Evolutionary conservation across 2,329 filamentous ascomycete genomes (phyloP).

Genomic region (Neofusicoccum cordaticola): DNA sequence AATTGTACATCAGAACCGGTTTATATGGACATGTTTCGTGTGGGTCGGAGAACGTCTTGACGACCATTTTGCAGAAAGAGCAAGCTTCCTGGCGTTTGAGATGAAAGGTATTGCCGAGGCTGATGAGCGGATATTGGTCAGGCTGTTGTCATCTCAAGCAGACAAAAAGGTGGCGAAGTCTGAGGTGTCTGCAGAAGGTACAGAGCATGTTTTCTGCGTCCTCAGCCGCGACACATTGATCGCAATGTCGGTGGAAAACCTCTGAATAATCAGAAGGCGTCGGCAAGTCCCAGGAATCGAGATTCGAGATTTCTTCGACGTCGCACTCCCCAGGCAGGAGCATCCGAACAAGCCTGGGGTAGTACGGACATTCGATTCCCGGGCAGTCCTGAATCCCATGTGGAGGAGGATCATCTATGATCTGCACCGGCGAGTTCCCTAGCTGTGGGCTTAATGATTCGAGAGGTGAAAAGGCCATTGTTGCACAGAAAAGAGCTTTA

Average conservation of each 20-base stretch:
- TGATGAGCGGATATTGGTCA: not conserved
- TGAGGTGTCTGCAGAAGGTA: not conserved
- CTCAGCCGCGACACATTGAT: not conserved
- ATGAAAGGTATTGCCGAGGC: not conserved
- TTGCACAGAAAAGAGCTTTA: no score
- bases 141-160: not conserved
- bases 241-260: not conserved
- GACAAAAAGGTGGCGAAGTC: not conserved
- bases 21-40: not conserved
- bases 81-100: not conserved
- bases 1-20: not conserved
- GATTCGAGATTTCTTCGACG: no score
- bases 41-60: not conserved
- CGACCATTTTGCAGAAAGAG: not conserved
- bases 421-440: not conserved
- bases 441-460: no score
- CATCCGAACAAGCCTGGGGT: not conserved
- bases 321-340: not conserved
- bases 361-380: not conserved
- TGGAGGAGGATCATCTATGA: not conserved
- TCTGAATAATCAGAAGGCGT: not conserved
- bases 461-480: no score
- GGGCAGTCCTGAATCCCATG: not conserved
- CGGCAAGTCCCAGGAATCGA: not conserved
- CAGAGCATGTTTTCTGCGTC: not conserved